Conservation (phyloP, 768 basidiomycete species). For the Russula lepida region DNA sequence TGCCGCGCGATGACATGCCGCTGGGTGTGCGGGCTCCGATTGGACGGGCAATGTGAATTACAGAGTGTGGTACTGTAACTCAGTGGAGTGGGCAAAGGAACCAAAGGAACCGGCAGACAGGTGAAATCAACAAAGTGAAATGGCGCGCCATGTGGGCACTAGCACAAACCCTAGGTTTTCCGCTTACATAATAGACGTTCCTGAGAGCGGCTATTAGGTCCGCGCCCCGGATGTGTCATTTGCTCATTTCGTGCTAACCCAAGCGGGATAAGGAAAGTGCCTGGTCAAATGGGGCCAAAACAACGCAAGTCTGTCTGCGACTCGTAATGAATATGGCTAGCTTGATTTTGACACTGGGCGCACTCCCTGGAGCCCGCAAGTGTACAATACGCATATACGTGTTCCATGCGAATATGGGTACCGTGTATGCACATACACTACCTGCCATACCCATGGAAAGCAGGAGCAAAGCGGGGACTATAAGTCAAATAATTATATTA, state of each 20-base stretch:
- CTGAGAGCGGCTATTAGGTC: not conserved
- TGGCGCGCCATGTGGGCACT: not conserved
- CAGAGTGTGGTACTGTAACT: not conserved
- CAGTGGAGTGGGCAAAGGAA: not conserved
- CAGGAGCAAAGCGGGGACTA: constrained; percentile 17
- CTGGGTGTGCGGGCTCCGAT: not conserved
- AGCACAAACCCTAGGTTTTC: not conserved
- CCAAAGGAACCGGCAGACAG: too few species aligned
- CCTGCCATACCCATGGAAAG: not conserved
- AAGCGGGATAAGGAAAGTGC: constrained; percentile 18
- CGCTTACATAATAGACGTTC: not conserved
- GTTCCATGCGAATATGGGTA: not conserved
- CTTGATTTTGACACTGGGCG: too few species aligned
- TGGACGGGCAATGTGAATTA: not conserved
- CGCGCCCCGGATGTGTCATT: constrained; percentile 3
- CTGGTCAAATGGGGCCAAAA: constrained; percentile 15
- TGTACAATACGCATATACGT: not conserved
- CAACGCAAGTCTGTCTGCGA: too few species aligned
- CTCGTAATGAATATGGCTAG: too few species aligned
- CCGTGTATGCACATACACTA: not conserved
- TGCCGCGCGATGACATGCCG: not conserved
- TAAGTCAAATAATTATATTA: constrained; percentile 7
- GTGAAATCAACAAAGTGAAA: not conserved
- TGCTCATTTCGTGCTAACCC: constrained; percentile 6
- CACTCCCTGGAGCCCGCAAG: not conserved